Base-by-base conservation (phyloP, 139 green algal species). In the Chlorella vulgaris region DNA sequence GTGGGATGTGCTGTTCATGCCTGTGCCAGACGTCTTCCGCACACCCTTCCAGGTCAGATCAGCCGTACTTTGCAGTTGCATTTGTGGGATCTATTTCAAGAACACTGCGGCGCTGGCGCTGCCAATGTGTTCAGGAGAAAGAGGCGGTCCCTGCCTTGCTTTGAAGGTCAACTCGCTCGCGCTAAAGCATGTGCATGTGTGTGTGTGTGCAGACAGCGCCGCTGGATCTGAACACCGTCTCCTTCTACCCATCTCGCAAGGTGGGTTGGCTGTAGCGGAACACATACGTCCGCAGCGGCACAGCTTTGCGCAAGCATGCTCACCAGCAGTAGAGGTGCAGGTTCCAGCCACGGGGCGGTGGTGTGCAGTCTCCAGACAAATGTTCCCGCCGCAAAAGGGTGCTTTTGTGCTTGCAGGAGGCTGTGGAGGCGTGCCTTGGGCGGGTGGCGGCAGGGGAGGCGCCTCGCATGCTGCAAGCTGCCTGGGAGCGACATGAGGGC, bases 211-310 rank as follows among this genome's bases (percentile, higher is more conserved):
- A 98, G 85, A 91, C 89, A 2, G 86, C 83, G 0, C 94, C 94
- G 0, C 85, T 98, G 78, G 94, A 98, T 74, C 85, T 97, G 28
- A 82, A 85, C 74, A 93, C 87, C 5, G 86, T 93, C 51, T 81
- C 80, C 21, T 98, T 98, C 86, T 96, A 93, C 81, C 60, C 80
- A 0, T 39, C 88, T n/a, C 86, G 94, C 18, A 26, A 78, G 69
- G 42, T 75, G 36, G 29, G 75, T 22, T n/a, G n/a, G n/a, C n/a
- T n/a, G n/a, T n/a, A n/a, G n/a, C n/a, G n/a, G n/a, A n/a, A n/a
- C n/a, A n/a, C n/a, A n/a, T n/a, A n/a, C n/a, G n/a, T n/a, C n/a
- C n/a, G n/a, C n/a, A n/a, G n/a, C n/a, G n/a, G n/a, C n/a, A n/a
- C n/a, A n/a, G n/a, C n/a, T n/a, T n/a, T n/a, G n/a, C n/a, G n/a